Percentiles rank a stretch among this genome's conserved stretches.
Conservation (phyloP, 768 basidiomycete species). For the Termitomyces sp. region DNA sequence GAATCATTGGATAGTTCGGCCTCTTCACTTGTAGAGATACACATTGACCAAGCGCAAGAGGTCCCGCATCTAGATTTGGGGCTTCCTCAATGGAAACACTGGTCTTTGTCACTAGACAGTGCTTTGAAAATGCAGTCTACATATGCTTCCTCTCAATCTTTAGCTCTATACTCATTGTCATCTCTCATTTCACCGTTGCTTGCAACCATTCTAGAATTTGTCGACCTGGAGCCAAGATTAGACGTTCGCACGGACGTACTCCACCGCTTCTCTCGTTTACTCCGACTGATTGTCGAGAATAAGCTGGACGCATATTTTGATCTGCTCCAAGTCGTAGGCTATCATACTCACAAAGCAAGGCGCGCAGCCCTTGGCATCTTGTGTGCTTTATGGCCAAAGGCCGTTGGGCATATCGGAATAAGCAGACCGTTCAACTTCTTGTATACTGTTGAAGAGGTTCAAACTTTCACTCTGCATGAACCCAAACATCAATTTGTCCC, state of each 20-base stretch:
- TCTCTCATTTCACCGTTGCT: conserved; percentile 62
- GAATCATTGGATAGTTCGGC: conserved; percentile 15
- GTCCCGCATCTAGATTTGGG: conserved; percentile 10
- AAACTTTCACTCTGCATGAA: background rate
- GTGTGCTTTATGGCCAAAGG: conserved; percentile 59
- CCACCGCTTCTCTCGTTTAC: conserved; percentile 47
- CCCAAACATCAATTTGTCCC: conserved; percentile 61
- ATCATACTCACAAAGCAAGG: conserved; percentile 51
- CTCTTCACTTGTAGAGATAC: conserved; percentile 49
- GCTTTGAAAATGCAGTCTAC: conserved; percentile 37
- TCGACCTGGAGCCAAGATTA: conserved; percentile 32
- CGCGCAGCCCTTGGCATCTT: conserved; percentile 52
- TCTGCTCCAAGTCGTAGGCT: conserved; percentile 65
- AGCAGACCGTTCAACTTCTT: conserved; percentile 44
- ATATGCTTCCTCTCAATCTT: conserved; percentile 50
- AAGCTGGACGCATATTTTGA: conserved; percentile 72
- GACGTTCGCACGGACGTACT: conserved; percentile 29
- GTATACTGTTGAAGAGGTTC: conserved; percentile 21
- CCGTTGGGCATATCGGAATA: conserved; percentile 61
- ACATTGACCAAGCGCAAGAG: conserved; percentile 47
- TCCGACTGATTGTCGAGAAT: conserved; percentile 44
- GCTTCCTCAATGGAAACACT: conserved; percentile 21
- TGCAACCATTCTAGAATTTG: conserved; percentile 51
- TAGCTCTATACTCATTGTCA: conserved; percentile 51
- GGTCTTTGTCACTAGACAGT: conserved; percentile 16